phyloP scores from a whole-genome alignment of 75 land plant species.

The Isoetes taiwanensis region DNA sequence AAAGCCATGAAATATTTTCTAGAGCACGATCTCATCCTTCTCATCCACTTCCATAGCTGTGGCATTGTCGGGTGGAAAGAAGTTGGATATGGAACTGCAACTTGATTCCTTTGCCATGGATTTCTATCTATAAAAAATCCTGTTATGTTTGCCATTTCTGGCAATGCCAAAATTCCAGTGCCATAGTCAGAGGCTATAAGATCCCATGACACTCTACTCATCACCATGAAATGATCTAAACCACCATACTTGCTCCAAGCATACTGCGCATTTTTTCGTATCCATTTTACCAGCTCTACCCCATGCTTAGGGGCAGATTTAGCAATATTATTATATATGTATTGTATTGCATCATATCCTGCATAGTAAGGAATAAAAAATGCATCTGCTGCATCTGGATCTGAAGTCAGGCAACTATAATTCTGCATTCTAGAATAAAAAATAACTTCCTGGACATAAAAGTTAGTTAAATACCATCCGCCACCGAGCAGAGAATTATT shows the following conservation, averaged over 20 bases:
- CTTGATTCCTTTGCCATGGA: slow-evolving; percentile 40
- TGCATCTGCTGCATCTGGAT: slow-evolving; percentile 36
- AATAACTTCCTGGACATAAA: slow-evolving; percentile 37
- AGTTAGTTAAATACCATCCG: slow-evolving; percentile 19
- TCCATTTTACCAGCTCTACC: slow-evolving; percentile 19
- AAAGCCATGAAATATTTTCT: too few relatives aligned
- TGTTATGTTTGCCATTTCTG: slow-evolving; percentile 41
- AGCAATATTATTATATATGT: slow-evolving; percentile 31
- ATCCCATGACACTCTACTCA: slow-evolving; percentile 68
- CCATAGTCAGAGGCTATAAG: slow-evolving; percentile 32
- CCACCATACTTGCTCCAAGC: slow-evolving; percentile 34
- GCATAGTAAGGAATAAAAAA: slow-evolving; percentile 70
- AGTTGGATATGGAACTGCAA: slow-evolving; percentile 57
- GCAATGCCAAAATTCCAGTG: slow-evolving; percentile 37
- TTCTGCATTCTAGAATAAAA: slow-evolving; percentile 44
- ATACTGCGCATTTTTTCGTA: slow-evolving; percentile 11
- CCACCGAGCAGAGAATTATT: neutral
- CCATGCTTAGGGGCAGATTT: slow-evolving; percentile 24
- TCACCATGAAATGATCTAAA: slow-evolving; percentile 52
- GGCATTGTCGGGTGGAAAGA: slow-evolving; percentile 56
- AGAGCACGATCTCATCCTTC: too few relatives aligned
- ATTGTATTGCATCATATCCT: slow-evolving; percentile 42
- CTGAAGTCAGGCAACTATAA: slow-evolving; percentile 50
- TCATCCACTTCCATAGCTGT: too few relatives aligned
- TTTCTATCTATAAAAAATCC: slow-evolving; percentile 30